phyloP scores from a whole-genome alignment of 139 green algal species.

The Nannochloris sp. region DNA sequence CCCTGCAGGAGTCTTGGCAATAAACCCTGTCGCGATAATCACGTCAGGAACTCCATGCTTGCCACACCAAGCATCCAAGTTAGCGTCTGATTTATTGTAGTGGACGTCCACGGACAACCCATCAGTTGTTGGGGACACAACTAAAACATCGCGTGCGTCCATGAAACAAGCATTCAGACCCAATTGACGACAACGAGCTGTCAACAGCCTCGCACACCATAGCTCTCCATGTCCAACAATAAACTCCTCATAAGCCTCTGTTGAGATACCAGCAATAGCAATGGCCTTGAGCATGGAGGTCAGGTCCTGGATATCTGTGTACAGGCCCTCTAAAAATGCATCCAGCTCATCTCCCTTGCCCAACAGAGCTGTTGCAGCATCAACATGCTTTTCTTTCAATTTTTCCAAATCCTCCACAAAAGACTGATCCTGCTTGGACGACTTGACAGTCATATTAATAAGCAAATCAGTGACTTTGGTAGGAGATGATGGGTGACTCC shows the following conservation, averaged over 20 bases:
- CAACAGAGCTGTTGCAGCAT: constrained; percentile 73
- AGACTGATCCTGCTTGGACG: constrained; percentile 46
- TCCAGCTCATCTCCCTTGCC: constrained; percentile 48
- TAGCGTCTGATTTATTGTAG: constrained; percentile 58
- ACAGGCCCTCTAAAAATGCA: constrained; percentile 61
- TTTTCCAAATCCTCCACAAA: constrained; percentile 78
- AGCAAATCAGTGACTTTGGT: constrained; percentile 90
- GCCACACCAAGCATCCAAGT: constrained; percentile 53
- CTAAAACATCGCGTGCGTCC: constrained; percentile 89
- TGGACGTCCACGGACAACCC: constrained; percentile 76
- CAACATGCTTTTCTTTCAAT: constrained; percentile 84
- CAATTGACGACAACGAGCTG: constrained; percentile 47
- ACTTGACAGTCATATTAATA: constrained; percentile 77
- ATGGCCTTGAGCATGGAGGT: constrained; percentile 89
- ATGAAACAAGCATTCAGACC: constrained; percentile 64
- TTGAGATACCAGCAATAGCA: constrained; percentile 77
- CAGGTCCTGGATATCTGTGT: constrained; percentile 83
- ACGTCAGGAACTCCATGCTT: constrained; percentile 40
- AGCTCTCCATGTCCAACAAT: constrained; percentile 96
- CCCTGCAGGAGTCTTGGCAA: constrained; percentile 60
- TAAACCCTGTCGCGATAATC: constrained; percentile 90
- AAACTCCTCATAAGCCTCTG: constrained; percentile 88
- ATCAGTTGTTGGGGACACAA: constrained; percentile 51
- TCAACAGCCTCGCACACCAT: constrained; percentile 85
- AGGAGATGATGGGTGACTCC: constrained; percentile 50